Percentiles rank a stretch among this genome's conserved stretches.
These are phyloP conservation scores for Phytopythium kandeliae DNA, from an alignment of 352 stramenopile genomes.

Conservation along the genomic window DNA sequence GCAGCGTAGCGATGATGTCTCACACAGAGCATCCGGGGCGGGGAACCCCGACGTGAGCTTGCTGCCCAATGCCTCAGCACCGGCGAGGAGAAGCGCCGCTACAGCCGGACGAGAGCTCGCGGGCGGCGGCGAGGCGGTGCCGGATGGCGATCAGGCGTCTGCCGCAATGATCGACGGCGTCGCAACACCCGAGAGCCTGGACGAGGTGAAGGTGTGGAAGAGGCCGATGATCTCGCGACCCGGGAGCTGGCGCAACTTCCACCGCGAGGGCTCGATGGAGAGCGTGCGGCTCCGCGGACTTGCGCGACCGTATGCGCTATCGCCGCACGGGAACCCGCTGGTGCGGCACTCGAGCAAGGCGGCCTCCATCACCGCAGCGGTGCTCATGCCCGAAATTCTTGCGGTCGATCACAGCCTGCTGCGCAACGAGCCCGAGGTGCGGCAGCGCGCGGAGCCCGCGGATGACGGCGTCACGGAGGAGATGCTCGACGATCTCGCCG, in stretches of 20 bases:
- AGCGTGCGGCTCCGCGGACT: slow-evolving; percentile 29
- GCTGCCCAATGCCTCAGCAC: neutral
- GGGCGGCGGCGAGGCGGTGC: neutral
- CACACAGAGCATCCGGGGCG: too few species aligned
- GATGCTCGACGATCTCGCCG: slow-evolving; percentile 5
- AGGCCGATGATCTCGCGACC: slow-evolving; percentile 22
- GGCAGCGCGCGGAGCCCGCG: neutral
- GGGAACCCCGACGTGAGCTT: slow-evolving; percentile 3
- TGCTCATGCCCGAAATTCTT: slow-evolving; percentile 17
- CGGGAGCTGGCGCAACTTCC: slow-evolving; percentile 48
- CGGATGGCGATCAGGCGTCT: neutral
- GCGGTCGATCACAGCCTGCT: slow-evolving; percentile 18
- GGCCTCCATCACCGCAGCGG: slow-evolving; percentile 17
- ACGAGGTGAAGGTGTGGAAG: slow-evolving; percentile 34
- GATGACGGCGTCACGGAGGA: slow-evolving; percentile 3
- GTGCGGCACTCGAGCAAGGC: slow-evolving; percentile 24
- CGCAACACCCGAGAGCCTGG: slow-evolving; percentile 15
- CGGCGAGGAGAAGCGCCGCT: neutral
- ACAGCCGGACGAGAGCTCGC: neutral
- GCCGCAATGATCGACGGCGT: slow-evolving; percentile 8
- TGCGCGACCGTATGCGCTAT: slow-evolving; percentile 11
- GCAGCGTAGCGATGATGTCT: too few species aligned
- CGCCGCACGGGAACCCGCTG: neutral
- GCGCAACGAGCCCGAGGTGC: slow-evolving; percentile 15
- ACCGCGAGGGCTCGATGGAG: slow-evolving; percentile 27